Evolutionary conservation across 805 yeast species (phyloP).

Genomic region (Yarrowia deformans): DNA sequence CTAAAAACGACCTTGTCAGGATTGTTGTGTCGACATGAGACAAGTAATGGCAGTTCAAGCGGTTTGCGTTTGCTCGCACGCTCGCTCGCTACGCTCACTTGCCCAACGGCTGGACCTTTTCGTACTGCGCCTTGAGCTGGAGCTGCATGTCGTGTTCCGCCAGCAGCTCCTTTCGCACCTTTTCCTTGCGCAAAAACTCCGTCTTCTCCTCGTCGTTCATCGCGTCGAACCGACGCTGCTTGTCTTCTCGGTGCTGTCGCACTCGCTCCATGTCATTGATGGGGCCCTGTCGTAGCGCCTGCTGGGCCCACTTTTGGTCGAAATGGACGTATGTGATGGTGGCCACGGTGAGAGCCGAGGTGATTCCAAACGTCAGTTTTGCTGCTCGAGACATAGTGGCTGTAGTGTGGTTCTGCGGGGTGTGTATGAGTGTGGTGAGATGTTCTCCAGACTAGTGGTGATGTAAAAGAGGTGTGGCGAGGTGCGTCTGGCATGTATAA

Average conservation of each 20-base stretch:
- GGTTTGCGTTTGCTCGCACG: too few relatives aligned
- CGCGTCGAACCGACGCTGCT: conserved; percentile 6
- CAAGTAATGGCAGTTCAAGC: too few relatives aligned
- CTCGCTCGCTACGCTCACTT: conserved; percentile 3
- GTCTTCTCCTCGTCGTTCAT: conserved; percentile 35
- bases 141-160: conserved; percentile 37
- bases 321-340: conserved; percentile 33
- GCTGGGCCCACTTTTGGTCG: conserved; percentile 37
- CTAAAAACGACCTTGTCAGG: too few relatives aligned
- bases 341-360: conserved; percentile 9
- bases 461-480: conserved; percentile 32
- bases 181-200: conserved; percentile 32
- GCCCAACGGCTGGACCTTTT: conserved; percentile 30
- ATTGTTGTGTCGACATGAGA: too few relatives aligned
- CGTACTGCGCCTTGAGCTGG: conserved; percentile 33
- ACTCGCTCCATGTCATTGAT: conserved; percentile 34
- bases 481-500: conserved; percentile 18
- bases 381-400: conserved; percentile 31
- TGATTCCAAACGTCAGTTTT: conserved; percentile 39
- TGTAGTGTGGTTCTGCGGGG: neutral
- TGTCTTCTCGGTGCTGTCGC: conserved; percentile 1
- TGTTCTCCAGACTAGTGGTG: neutral
- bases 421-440: too few relatives aligned
- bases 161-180: conserved; percentile 37
- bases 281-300: conserved; percentile 39